These are phyloP conservation scores for Dactylonectria macrodidyma DNA, from an alignment of 2,329 filamentous ascomycete species.

Conservation along the genomic window DNA sequence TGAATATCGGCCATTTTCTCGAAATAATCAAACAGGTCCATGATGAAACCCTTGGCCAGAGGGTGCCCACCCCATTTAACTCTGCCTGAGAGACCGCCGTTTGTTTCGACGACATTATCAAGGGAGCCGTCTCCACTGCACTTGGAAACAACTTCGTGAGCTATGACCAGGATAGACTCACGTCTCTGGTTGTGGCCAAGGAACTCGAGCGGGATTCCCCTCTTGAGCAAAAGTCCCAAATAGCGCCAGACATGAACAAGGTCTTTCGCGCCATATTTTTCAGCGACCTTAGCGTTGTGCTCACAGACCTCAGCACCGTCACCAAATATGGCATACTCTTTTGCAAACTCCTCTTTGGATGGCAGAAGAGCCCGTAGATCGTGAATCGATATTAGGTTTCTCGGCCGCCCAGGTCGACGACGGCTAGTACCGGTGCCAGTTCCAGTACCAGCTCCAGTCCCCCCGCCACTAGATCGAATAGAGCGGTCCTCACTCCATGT, in stretches of 20 bases:
- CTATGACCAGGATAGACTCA: conserved; percentile 78
- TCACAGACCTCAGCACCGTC: conserved; percentile 85
- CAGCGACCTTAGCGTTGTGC: conserved; percentile 86
- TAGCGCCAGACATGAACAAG: conserved; percentile 89
- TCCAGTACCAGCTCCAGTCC: conserved; percentile 65
- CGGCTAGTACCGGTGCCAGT: conserved; percentile 69
- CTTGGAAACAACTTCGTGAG: conserved; percentile 70
- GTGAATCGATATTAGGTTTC: conserved; percentile 82
- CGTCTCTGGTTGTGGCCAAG: conserved; percentile 67
- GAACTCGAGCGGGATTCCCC: conserved; percentile 80
- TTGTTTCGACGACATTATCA: conserved; percentile 29
- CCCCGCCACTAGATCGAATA: conserved; percentile 72
- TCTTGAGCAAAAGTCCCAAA: conserved; percentile 81
- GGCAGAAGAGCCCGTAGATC: conserved; percentile 81
- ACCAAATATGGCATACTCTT: conserved; percentile 87
- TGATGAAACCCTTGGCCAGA: conserved; percentile 72
- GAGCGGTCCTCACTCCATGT: conserved; percentile 72
- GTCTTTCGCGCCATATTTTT: conserved; percentile 78
- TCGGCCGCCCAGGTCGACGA: conserved; percentile 64
- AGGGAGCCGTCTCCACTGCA: conserved; percentile 38
- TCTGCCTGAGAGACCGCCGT: conserved; percentile 64
- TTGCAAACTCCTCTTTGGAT: conserved; percentile 82
- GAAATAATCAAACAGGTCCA: conserved; percentile 75
- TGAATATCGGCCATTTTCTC: conserved; percentile 75
- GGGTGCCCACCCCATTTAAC: conserved; percentile 80